phyloP scores from a whole-genome alignment of 495 filamentous ascomycete genomes.

The Xylaria venustula region DNA sequence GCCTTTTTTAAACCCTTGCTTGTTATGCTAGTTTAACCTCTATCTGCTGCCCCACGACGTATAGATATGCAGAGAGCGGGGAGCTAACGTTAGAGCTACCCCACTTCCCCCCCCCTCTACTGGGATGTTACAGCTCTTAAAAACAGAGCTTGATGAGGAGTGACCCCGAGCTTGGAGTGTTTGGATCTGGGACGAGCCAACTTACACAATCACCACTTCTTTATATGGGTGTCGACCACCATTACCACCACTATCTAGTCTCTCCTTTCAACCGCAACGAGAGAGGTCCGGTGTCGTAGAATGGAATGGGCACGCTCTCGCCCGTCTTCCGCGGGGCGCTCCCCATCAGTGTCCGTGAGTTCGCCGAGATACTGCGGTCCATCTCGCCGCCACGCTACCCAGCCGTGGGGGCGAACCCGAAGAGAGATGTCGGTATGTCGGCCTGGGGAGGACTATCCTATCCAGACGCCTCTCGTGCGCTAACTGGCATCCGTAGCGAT shows the following conservation, averaged over 20 bases:
- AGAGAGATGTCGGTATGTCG: slow-evolving; percentile 36
- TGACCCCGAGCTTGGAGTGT: no score
- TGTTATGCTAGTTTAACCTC: not conserved
- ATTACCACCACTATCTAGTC: not conserved
- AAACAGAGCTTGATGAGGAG: no score
- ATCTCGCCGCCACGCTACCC: slow-evolving; percentile 49
- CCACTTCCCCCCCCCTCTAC: no score
- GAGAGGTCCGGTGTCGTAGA: slow-evolving; percentile 6
- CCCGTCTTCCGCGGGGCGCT: slow-evolving; percentile 37
- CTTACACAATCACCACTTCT: no score
- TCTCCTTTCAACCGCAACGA: not conserved
- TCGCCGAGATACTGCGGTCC: slow-evolving; percentile 49
- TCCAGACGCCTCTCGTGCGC: not conserved
- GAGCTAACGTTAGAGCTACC: not conserved
- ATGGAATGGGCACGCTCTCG: slow-evolving; percentile 46
- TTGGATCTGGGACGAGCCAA: no score
- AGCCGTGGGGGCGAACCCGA: slow-evolving; percentile 11
- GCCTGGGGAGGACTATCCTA: not conserved
- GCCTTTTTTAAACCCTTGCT: not conserved
- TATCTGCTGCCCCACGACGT: slow-evolving; percentile 6
- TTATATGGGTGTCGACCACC: no score
- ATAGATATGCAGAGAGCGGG: slow-evolving; percentile 9
- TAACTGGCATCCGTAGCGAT: slow-evolving; percentile 52
- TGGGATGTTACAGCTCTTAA: no score
- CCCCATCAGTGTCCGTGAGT: slow-evolving; percentile 53